Evolutionary conservation across 257 asterid species (phyloP), one percentile per base, ranked within the genome.

Genomic region (Ehretia macrophylla): DNA sequence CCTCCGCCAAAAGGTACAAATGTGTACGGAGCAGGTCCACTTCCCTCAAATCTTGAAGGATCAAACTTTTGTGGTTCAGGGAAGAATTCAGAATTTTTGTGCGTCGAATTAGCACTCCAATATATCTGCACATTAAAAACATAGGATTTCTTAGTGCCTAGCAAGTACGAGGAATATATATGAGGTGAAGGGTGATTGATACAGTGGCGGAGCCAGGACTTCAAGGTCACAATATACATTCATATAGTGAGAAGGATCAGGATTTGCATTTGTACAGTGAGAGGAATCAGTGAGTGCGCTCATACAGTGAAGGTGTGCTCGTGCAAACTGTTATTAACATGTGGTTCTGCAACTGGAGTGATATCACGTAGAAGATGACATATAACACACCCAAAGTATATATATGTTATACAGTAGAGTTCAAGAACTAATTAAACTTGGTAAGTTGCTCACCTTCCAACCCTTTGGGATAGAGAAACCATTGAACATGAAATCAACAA

Each of bases 391-490:
- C 8, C 3, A 42, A 42, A 42, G 35, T 27, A 27, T 27, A 27
- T 27, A 27, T 27, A 27, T 27, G 4, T 27, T 27, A 27, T 27
- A 27, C 35, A 3, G 6, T 6, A 27, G 35, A 27, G 35, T 27
- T 27, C 35, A 27, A 27, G 35, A 3, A 27, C 4, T 27, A n/a
- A n/a, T n/a, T n/a, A 27, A 27, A 27, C 4, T 27, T 27, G 35
- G 35, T 27, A 27, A 27, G 0, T 17, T 23, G 39, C 5, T 55
- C 68, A 81, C 80, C 83, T 83, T 83, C 87, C 90, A 83, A 22
- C 87, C 90, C 65, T 80, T 77, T 49, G 86, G 87, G 51, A 83
- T 77, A 6, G 79, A 70, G 85, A 83, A 83, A 19, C 87, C 90
- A 14, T 80, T 75, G 66, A 51, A 80, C 18, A 66, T 71, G 59